These are phyloP conservation scores for Nepenthes mirabilis DNA, from an alignment of 148 eudicot species.

Conservation along the genomic window DNA sequence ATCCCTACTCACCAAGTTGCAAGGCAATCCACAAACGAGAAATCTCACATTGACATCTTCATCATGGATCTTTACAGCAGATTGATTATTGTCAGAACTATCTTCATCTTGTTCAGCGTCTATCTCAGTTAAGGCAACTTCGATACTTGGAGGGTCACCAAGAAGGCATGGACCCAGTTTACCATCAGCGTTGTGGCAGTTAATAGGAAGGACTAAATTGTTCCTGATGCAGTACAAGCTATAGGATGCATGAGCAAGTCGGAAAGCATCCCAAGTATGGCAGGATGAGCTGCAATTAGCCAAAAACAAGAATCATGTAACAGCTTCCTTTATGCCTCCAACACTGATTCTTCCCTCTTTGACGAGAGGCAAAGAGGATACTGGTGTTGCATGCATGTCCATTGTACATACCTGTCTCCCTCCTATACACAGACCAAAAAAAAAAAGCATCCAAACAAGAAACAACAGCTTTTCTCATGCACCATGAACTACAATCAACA, in stretches of 20 bases:
- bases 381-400: no score
- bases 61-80: slow-evolving; percentile 81
- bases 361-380: no score
- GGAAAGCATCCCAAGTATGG: slow-evolving; percentile 95
- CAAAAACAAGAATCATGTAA: slow-evolving; percentile 1
- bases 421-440: no score
- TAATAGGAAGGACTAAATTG: slow-evolving; percentile 37
- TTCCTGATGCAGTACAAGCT: slow-evolving; percentile 63
- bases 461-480: no score
- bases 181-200: slow-evolving; percentile 19
- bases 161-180: slow-evolving; percentile 64
- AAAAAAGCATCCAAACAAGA: no score
- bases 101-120: slow-evolving; percentile 60
- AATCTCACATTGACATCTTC: slow-evolving; percentile 65
- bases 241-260: slow-evolving; percentile 79
- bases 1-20: slow-evolving; percentile 45
- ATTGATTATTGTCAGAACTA: slow-evolving; percentile 32
- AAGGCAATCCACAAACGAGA: slow-evolving; percentile 67
- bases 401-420: no score
- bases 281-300: slow-evolving; percentile 60
- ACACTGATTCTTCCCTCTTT: background rate
- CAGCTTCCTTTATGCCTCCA: background rate
- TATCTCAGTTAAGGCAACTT: slow-evolving; percentile 47
- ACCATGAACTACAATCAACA: no score
- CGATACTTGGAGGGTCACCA: slow-evolving; percentile 74